Conservation (phyloP, 257 asterid genomes). For the Solanum phureja region DNA sequence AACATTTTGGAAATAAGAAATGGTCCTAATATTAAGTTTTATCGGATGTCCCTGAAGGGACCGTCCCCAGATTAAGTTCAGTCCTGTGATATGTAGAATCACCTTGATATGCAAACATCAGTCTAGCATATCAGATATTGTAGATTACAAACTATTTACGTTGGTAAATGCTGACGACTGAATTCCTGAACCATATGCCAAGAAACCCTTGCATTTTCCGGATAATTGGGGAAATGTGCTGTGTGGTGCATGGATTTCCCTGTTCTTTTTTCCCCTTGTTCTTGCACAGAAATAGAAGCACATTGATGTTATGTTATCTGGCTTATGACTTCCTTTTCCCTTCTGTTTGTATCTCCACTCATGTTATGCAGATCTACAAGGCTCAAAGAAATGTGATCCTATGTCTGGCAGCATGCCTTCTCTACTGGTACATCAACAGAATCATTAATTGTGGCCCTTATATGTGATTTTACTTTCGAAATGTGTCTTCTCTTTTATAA, state of each 20-base stretch:
- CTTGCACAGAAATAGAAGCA: not conserved
- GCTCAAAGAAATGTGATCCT: constrained; percentile 75
- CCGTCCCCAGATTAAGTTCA: not conserved
- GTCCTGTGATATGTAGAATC: not conserved
- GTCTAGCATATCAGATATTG: not conserved
- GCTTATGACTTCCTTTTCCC: not conserved
- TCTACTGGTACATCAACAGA: constrained; percentile 49
- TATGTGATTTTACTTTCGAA: not conserved
- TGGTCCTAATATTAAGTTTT: not conserved
- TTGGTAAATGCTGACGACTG: not conserved
- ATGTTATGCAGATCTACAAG: constrained; percentile 53
- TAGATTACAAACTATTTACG: not conserved
- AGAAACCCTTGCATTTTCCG: not conserved
- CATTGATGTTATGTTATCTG: not conserved
- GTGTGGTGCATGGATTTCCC: not conserved
- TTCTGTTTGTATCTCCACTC: not conserved
- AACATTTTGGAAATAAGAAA: not conserved
- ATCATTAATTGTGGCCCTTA: not conserved
- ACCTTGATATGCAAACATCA: not conserved
- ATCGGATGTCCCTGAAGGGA: not conserved
- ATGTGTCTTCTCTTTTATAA: not conserved
- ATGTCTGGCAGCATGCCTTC: constrained; percentile 57
- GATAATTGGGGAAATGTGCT: not conserved
- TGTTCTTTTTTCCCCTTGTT: not conserved
- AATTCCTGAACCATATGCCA: not conserved